Base-by-base conservation (phyloP, 2,329 filamentous ascomycete genomes). In the Ascochyta viciae-villosae region DNA sequence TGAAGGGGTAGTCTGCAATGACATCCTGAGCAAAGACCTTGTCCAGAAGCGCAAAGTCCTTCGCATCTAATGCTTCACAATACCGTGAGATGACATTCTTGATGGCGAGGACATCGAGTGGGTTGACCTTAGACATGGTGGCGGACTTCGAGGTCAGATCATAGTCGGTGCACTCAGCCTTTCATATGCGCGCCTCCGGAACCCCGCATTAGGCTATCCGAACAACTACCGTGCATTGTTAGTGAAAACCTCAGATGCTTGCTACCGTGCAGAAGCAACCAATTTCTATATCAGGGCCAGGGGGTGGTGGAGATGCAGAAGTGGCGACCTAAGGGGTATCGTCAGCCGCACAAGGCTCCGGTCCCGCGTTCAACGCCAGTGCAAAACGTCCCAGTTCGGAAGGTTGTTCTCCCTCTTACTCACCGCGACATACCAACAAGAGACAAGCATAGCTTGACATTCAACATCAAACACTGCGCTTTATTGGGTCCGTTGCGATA, bases 51-150 rank as follows among this genome's bases (percentile, higher is more conserved):
- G 61, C 40, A 44, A 76, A 79, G 50, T 76, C 54, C 54, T 80
- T 80, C 15, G 72, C 73, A 59, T 80, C 78, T 6, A 80, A 67
- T 1, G 78, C 78, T 38, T 79, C 71, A 64, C 77, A 80, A 63
- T 80, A 81, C 27, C 69, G 74, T 6, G 77, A 63, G 24, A 80
- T 61, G 7, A 71, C 70, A 60, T 80, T 80, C 38, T 70, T 72
- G 61, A 81, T 76, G n/a, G 77, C 76, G 40, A 76, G 49, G 42
- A 64, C 19, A 48, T 73, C 72, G 37, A 64, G 60, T 42, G 69
- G 58, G 41, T 65, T 72, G 26, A 62, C 19, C 3, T 48, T 39
- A n/a, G 61, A 44, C 64, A 66, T 68, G 22, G 13, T 43, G 31
- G n/a, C 26, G 35, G 35, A 29, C 13, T n/a, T 42, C 9, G 8